phyloP scores from a whole-genome alignment of 164 flowering plant species.

The Stephania yunnanensis region DNA sequence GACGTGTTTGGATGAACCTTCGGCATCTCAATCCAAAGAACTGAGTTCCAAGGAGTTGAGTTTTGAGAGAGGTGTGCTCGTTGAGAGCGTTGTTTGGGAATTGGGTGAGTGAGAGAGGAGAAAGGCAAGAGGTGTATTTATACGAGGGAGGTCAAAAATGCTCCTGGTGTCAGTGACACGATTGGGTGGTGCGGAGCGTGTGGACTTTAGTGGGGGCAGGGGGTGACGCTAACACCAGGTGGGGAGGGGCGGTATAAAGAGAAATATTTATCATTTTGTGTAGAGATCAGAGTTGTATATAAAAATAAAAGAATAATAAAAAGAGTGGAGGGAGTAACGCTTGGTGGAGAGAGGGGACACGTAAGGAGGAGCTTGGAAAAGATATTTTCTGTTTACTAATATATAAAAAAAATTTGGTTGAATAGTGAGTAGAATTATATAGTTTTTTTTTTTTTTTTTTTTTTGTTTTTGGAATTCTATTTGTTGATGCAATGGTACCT shows the following conservation, averaged over 20 bases:
- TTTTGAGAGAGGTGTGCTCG: not conserved
- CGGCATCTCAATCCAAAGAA: slow-evolving; percentile 1
- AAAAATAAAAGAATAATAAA: not conserved
- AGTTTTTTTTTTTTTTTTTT: too few relatives aligned
- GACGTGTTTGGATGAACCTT: slow-evolving; percentile 16
- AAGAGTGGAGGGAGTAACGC: not conserved
- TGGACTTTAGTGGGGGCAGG: not conserved
- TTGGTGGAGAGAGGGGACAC: slow-evolving; percentile 3
- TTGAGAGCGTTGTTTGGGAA: not conserved
- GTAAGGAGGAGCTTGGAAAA: not conserved
- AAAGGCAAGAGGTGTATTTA: not conserved
- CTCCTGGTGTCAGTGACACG: not conserved
- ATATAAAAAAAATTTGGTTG: not conserved
- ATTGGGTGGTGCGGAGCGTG: not conserved
- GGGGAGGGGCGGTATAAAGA: not conserved
- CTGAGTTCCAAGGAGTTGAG: not conserved
- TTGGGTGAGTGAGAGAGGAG: not conserved
- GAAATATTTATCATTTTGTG: not conserved
- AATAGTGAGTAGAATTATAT: not conserved
- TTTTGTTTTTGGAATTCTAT: too few relatives aligned
- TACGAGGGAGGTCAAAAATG: not conserved
- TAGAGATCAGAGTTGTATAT: too few relatives aligned
- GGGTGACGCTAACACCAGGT: not conserved
- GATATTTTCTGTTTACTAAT: not conserved
- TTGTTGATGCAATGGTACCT: too few relatives aligned